These are phyloP conservation scores for Aureobasidium sp. DNA, from an alignment of 2,329 filamentous ascomycete genomes.

Conservation along the genomic window DNA sequence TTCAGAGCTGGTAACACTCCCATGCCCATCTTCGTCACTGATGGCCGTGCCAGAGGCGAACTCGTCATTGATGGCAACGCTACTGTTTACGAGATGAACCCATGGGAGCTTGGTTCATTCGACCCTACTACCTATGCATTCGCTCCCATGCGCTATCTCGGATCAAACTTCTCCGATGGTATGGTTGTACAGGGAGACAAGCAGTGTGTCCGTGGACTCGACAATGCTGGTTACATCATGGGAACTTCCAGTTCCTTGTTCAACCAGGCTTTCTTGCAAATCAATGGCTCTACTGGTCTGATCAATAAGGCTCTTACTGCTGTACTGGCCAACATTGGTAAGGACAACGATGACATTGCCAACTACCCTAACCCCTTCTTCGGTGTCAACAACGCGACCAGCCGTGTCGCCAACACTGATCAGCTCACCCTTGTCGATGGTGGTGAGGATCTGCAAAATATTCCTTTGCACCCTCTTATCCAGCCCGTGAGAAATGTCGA, in stretches of 20 bases:
- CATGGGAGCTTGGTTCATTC: constrained; percentile 69
- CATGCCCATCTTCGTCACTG: constrained; percentile 65
- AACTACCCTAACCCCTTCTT: constrained; percentile 74
- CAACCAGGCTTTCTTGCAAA: constrained; percentile 63
- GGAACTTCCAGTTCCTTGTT: constrained; percentile 80
- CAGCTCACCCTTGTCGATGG: constrained; percentile 69
- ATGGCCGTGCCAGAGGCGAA: constrained; percentile 57
- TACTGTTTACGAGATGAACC: constrained; percentile 70
- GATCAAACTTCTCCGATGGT: constrained; percentile 62
- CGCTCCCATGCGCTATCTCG: constrained; percentile 60
- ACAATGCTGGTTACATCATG: constrained; percentile 76
- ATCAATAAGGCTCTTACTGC: constrained; percentile 18
- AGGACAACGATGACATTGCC: constrained; percentile 62
- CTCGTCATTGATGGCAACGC: constrained; percentile 58
- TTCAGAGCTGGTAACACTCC: constrained; percentile 59
- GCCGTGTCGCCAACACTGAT: constrained; percentile 45
- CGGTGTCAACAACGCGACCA: constrained; percentile 51
- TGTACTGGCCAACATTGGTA: constrained; percentile 48
- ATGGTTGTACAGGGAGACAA: constrained; percentile 44
- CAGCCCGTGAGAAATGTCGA: constrained; percentile 65
- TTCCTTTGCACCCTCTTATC: constrained; percentile 69
- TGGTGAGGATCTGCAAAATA: constrained; percentile 69
- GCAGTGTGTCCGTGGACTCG: constrained; percentile 67
- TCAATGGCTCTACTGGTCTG: constrained; percentile 45
- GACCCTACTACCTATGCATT: constrained; percentile 67